These are phyloP conservation scores for Camellia sinensis DNA, from an alignment of 148 eudicot species.

Conservation along the genomic window DNA sequence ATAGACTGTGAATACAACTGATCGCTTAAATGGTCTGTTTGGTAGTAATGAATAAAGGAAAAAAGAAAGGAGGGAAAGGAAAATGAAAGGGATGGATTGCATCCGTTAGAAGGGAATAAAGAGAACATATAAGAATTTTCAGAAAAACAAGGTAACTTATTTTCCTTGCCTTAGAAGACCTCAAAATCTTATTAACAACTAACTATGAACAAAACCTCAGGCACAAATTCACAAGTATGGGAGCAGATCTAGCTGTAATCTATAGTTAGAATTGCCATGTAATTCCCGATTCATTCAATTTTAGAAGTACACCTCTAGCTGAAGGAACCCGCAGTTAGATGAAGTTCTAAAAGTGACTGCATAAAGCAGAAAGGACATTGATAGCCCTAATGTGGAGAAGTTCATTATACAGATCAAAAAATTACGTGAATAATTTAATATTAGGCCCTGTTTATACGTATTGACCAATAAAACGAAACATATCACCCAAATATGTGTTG, in stretches of 20 bases:
- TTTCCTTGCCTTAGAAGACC: not conserved
- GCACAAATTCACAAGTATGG: not conserved
- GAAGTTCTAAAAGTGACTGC: no score
- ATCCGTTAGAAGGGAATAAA: not conserved
- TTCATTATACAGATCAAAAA: no score
- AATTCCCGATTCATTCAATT: not conserved
- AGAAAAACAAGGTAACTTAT: not conserved
- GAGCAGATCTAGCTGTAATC: not conserved
- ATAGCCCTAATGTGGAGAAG: no score
- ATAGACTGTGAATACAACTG: not conserved
- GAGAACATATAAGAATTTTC: not conserved
- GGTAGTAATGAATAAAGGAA: not conserved
- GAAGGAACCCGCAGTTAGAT: no score
- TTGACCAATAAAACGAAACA: no score
- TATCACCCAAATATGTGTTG: no score
- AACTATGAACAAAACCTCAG: not conserved
- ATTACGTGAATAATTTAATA: no score
- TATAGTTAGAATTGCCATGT: not conserved
- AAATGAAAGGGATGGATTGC: no score
- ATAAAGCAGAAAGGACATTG: no score
- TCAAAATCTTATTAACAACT: no score
- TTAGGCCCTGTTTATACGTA: no score
- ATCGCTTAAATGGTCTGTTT: not conserved
- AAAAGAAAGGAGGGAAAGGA: not conserved
- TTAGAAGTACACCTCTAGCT: not conserved